These are phyloP conservation scores for Pelargonium citronellum DNA, from an alignment of 441 rosid species.

Conservation along the genomic window DNA sequence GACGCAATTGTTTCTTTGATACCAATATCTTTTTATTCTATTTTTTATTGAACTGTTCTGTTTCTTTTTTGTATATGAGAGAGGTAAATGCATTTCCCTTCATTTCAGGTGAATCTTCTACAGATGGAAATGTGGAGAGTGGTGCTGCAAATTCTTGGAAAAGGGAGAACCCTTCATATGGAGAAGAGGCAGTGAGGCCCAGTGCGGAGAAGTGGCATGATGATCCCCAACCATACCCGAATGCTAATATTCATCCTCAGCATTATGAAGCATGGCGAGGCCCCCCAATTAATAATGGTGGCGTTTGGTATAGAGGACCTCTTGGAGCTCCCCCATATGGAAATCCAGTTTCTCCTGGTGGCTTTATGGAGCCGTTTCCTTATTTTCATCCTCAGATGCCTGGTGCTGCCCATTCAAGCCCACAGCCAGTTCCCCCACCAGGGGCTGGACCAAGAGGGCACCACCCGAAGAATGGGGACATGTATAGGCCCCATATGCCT, in stretches of 20 bases:
- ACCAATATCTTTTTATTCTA: not conserved
- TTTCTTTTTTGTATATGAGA: not conserved
- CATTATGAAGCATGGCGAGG: conserved; percentile 75
- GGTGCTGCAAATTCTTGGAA: conserved; percentile 55
- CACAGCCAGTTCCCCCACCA: conserved; percentile 51
- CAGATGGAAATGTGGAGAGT: conserved; percentile 32
- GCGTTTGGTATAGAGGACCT: conserved; percentile 85
- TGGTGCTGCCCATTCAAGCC: conserved; percentile 43
- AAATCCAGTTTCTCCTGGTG: conserved; percentile 64
- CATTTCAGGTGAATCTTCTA: conserved; percentile 39
- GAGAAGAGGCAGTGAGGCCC: conserved; percentile 54
- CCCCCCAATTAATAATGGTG: conserved; percentile 73
- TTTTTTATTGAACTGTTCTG: not conserved
- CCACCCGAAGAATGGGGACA: conserved; percentile 57
- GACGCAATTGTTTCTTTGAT: not conserved
- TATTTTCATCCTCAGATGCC: conserved; percentile 69
- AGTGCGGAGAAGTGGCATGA: conserved; percentile 60
- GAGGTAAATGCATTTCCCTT: conserved; percentile 1
- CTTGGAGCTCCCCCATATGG: conserved; percentile 67
- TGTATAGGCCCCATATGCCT: conserved; percentile 74
- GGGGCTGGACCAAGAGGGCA: conserved; percentile 72
- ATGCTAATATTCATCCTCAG: conserved; percentile 52
- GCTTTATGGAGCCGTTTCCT: conserved; percentile 83
- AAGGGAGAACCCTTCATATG: conserved; percentile 44
- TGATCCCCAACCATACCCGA: conserved; percentile 54